Conservation (phyloP, 768 basidiomycete species). For the Amanita muscaria region DNA sequence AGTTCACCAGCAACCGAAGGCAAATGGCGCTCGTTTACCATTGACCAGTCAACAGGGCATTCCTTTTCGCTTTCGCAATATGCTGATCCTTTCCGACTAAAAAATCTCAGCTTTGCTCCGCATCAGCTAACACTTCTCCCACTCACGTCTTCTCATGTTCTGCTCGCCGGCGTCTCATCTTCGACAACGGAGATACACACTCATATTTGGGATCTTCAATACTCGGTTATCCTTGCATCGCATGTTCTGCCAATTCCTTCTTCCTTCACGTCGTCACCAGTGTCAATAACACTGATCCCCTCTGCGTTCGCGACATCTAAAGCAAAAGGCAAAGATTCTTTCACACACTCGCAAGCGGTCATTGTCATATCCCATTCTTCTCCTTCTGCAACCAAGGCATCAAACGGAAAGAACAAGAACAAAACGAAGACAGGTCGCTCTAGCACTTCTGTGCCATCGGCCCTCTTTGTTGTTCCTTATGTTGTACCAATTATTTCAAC, state of each 20-base stretch:
- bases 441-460: conserved; percentile 31
- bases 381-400: not conserved
- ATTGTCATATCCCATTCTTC: conserved; percentile 36
- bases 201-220: conserved; percentile 64
- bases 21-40: conserved; percentile 30
- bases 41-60: conserved; percentile 19
- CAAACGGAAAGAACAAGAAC: not conserved
- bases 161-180: conserved; percentile 38
- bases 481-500: conserved; percentile 45
- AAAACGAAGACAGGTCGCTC: conserved; percentile 4
- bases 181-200: conserved; percentile 38
- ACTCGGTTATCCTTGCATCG: conserved; percentile 51
- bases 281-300: conserved; percentile 10
- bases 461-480: conserved; percentile 52
- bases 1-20: conserved; percentile 32
- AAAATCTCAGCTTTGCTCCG: conserved; percentile 15
- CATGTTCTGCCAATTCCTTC: conserved; percentile 44
- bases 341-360: conserved; percentile 39
- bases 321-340: not conserved
- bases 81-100: conserved; percentile 16
- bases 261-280: conserved; percentile 22
- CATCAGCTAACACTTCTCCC: conserved; percentile 33
- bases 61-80: conserved; percentile 17
- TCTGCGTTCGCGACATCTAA: conserved; percentile 9
- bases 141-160: conserved; percentile 47